Percentiles rank a stretch among this genome's conserved stretches.
phyloP scores from a whole-genome alignment of 2,329 filamentous ascomycete species.

The Coniochaeta hoffmannii region DNA sequence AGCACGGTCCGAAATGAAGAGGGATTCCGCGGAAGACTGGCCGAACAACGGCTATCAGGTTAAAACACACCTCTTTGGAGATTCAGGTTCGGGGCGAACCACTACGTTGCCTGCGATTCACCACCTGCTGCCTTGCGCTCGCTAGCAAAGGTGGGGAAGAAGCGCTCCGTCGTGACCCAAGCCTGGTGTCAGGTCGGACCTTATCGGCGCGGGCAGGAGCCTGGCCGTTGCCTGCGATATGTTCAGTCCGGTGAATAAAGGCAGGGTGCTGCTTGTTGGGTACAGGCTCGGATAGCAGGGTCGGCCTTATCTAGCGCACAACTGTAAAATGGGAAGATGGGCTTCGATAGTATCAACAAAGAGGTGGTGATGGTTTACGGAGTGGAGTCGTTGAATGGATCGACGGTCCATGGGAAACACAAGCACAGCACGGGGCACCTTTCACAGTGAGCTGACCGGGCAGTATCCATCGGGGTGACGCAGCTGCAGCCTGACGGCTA shows the following conservation, averaged over 20 bases:
- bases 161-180: background rate
- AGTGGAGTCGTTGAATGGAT: background rate
- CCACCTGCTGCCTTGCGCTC: background rate
- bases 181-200: background rate
- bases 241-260: background rate
- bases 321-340: background rate
- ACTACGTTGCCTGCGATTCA: background rate
- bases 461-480: background rate
- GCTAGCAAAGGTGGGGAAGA: conserved; percentile 1
- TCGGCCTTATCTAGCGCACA: too few relatives aligned
- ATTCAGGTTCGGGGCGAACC: background rate
- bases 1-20: background rate
- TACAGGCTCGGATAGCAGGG: too few relatives aligned
- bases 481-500: background rate
- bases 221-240: background rate
- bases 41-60: too few relatives aligned
- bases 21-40: too few relatives aligned
- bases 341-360: background rate
- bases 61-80: background rate
- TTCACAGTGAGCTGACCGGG: background rate
- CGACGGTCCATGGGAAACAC: background rate
- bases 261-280: background rate
- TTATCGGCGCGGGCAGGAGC: background rate
- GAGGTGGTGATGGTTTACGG: background rate
- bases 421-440: background rate